Evolutionary conservation across 179 eudicot species (phyloP), one percentile per base, ranked within the genome.

Genomic region (Silene noctiflora): DNA sequence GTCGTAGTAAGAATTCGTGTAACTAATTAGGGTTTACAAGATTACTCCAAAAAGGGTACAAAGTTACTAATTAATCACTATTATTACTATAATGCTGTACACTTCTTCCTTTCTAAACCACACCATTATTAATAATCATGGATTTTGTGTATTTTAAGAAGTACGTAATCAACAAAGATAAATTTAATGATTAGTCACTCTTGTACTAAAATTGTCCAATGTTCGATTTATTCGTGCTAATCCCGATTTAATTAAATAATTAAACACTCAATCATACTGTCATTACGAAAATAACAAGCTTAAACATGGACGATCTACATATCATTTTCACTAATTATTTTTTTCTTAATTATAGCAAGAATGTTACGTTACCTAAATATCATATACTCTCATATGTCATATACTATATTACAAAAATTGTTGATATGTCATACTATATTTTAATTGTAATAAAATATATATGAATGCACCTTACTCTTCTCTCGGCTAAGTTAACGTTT

Each of bases 11-110:
- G n/a, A n/a, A n/a, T n/a, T n/a, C n/a, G n/a, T n/a, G n/a, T n/a
- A n/a, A n/a, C n/a, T n/a, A n/a, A 56, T 44, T 76, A 76, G 76
- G 83, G 83, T 76, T 80, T 76, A 42, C 35, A 25, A 27, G 67
- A 69, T 67, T 31, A 76, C 73, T 33, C 73, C 16, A 69, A 48
- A 48, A 22, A 64, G 70, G 51, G 58, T 14, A 53, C 1, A 42
- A 42, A 42, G 48, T 16, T 53, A 53, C 58, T 17, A 53, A 4
- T 53, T 13, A 53, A 9, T 42, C 48, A 42, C 12, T 8, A 42
- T 42, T 42, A 42, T 42, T 44, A 44, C 51, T 44, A 44, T 44
- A 44, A 2, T 44, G 51, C 51, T 14, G 51, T 44, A 44, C 51
- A 11, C 51, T 44, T 44, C 13, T 44, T 1, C 51, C 51, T 11